Evolutionary conservation across 202 grass and related monocot species (phyloP), one percentile per base, ranked within the genome.

Genomic region (Eragrostis tef): DNA sequence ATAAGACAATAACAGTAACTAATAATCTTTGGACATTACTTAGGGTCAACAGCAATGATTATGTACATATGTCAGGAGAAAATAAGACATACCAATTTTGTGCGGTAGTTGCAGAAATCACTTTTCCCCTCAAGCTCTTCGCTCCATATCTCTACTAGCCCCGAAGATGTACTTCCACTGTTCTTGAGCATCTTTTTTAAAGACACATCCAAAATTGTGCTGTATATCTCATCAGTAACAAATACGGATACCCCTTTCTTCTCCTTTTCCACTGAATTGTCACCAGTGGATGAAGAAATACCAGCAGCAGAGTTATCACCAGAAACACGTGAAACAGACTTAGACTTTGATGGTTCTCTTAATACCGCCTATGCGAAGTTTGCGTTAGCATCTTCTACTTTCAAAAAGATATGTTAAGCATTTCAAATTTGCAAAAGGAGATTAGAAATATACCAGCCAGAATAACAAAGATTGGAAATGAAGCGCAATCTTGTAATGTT

Each of bases 381-480:
- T 82, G 60, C 70, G 68, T 83, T 70, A 84, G 36, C 73, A 83
- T 69, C 20, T 72, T 75, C 22, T 4, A 61, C 43, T 58, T 27
- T 74, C 26, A 84, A 78, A 83, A 67, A 36, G 14, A 74, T 77
- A 73, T 39, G 44, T 21, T 16, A 79, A 45, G 44, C 21, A 52
- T 83, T 74, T 73, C 20, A 83, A 78, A 19, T 47, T 78, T 60
- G 53, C 29, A 67, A 79, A 67, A 51, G 77, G 54, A 87, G 61
- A 58, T 15, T 19, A 54, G 88, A 27, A 46, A 58, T 53, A 86
- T 98, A 98, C 95, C 90, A 98, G 88, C 95, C 95, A 93, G 87
- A 98, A 98, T 64, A 98, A 88, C 78, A 98, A 88, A 68, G 95
- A 95, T 52, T 94, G 92, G 80, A 95, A 98, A 87, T 98, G 95